Percentiles rank a stretch among this genome's conserved stretches.
Evolutionary conservation across 352 stramenopile species (phyloP).

Genomic region (Phytophthora brassicae): DNA sequence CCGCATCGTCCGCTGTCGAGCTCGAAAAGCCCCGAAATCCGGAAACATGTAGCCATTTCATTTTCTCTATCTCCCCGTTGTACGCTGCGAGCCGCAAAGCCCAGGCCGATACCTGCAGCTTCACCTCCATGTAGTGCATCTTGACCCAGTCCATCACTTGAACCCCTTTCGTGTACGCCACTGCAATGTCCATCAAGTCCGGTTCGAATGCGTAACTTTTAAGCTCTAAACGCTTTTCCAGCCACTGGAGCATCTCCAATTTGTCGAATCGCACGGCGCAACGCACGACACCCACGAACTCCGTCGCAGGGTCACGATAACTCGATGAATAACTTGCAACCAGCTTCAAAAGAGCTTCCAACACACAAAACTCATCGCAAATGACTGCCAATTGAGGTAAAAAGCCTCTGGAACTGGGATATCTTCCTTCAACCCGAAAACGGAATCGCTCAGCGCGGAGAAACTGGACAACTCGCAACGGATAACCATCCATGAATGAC

Average conservation of each 20-base stretch:
- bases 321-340: slow-evolving; percentile 5
- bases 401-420: slow-evolving; percentile 22
- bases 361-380: slow-evolving; percentile 20
- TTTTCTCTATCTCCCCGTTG: slow-evolving; percentile 29
- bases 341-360: slow-evolving; percentile 20
- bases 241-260: slow-evolving; percentile 25
- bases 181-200: slow-evolving; percentile 37
- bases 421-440: slow-evolving; percentile 27
- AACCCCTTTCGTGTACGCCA: slow-evolving; percentile 23
- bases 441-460: slow-evolving; percentile 20
- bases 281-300: slow-evolving; percentile 28
- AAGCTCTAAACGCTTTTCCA: slow-evolving; percentile 20
- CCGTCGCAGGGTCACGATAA: slow-evolving; percentile 20
- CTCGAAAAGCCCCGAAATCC: slow-evolving; percentile 28
- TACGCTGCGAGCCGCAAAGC: slow-evolving; percentile 29
- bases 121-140: slow-evolving; percentile 1
- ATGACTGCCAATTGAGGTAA: slow-evolving; percentile 37
- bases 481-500: slow-evolving; percentile 36
- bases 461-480: slow-evolving; percentile 27
- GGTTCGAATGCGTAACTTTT: slow-evolving; percentile 27
- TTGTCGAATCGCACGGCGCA: slow-evolving; percentile 37
- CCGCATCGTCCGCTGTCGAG: slow-evolving; percentile 28
- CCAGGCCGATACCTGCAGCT: slow-evolving; percentile 25
- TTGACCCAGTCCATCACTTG: slow-evolving; percentile 32
- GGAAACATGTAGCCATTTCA: slow-evolving; percentile 33